Evolutionary conservation across 176 grass and related monocot species (phyloP).

Genomic region (Guadua angustifolia): DNA sequence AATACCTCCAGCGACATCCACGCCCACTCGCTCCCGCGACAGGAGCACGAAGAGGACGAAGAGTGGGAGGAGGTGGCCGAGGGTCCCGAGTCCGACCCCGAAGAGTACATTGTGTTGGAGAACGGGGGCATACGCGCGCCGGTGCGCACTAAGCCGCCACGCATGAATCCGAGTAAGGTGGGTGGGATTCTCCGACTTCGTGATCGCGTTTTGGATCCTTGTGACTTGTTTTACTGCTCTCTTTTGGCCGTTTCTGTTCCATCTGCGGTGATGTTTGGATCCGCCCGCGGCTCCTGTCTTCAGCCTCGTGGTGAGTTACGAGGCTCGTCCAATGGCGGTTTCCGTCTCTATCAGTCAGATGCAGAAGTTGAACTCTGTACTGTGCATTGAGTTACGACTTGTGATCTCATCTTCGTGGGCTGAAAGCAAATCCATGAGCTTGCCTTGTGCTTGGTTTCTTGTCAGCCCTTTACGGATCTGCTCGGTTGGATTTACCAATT

Average conservation of each 20-base stretch:
- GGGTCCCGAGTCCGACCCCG: slow-evolving; percentile 29
- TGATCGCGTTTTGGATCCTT: neutral
- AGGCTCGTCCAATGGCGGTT: neutral
- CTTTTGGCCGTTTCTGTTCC: slow-evolving; percentile 4
- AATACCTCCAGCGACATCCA: slow-evolving; percentile 13
- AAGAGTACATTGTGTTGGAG: slow-evolving; percentile 36
- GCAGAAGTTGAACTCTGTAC: neutral
- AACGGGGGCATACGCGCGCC: neutral
- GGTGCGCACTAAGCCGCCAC: slow-evolving; percentile 38
- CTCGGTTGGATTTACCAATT: neutral
- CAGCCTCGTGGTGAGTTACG: neutral
- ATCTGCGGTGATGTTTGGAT: neutral
- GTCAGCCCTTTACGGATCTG: slow-evolving; percentile 15
- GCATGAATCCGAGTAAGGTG: slow-evolving; percentile 65
- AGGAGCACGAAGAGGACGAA: neutral
- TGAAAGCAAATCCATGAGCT: neutral
- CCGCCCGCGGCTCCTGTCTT: neutral
- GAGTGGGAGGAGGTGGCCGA: slow-evolving; percentile 26
- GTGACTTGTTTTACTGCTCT: neutral
- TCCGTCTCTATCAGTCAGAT: neutral
- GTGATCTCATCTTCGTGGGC: neutral
- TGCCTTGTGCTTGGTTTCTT: neutral
- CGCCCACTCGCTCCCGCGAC: slow-evolving; percentile 38
- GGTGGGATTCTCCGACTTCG: neutral
- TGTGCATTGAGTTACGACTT: neutral